Base-by-base conservation (phyloP, 768 basidiomycete species). In the Leccinum olivaceopallidum region DNA sequence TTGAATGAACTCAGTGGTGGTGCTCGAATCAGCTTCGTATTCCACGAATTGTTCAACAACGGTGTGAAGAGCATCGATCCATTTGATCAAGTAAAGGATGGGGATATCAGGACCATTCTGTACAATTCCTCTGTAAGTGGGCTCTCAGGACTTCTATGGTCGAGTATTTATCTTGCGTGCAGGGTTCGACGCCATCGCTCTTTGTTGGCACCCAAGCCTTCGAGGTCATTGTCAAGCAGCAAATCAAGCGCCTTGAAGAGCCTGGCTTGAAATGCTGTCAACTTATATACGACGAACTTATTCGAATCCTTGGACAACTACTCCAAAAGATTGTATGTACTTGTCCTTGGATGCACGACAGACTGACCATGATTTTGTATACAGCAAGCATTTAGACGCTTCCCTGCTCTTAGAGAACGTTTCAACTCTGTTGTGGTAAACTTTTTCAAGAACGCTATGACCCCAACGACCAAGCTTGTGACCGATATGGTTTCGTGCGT, bases 191-290 rank as follows among this genome's bases (percentile, higher is more conserved):
- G 1, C 97, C 97, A 22, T 88, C 95, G 0, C 81, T 99, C 6
- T 98, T 99, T 72, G 95, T 99, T 54, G 95, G 96, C 20, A 96
- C 97, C 0, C 88, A 92, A 60, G 97, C 96, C 7, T 99, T 99
- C 69, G 97, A 99, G 69, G 93, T 95, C 61, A 98, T 99, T 67
- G 94, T 98, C 67, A 99, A 98, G 80, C 94, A 98, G 73, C 97
- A 99, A 77, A 99, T 99, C 76, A 91, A 95, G 76, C 85, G 97
- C 47, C 78, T 99, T 56, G 97, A 98, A 72, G 97, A 98, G 7
- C 97, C 97, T 13, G 81, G 85, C 64, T 76, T 98, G 66, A 95
- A 95, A 72, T 98, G 97, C 69, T 96, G 94, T 70, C 89, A 95
- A 64, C 81, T 98, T 60, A 92, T 99, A 4, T 98, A 98, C 65